Percentiles rank a stretch among this genome's conserved stretches.
Evolutionary conservation across 1,284 basidiomycete species (phyloP).

Genomic region (Farysia itapuensis): DNA sequence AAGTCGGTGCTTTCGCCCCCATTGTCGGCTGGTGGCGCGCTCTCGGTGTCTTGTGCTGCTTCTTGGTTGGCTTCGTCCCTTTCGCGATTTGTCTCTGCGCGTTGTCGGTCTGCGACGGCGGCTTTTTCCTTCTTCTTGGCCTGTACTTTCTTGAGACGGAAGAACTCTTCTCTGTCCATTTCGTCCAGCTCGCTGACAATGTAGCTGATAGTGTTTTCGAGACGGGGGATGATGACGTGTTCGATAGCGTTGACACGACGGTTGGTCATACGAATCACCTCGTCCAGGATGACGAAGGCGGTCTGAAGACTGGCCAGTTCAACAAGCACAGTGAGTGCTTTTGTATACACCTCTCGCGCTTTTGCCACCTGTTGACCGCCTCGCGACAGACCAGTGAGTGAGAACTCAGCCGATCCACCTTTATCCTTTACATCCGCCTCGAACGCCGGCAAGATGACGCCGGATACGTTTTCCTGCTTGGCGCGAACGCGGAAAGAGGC

Average conservation of each 20-base stretch:
- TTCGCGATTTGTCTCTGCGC: not conserved
- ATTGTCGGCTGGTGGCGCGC: conserved; percentile 1
- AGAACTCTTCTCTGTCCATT: conserved; percentile 59
- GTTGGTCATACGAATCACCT: conserved; percentile 97
- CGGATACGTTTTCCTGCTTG: conserved; percentile 97
- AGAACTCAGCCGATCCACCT: conserved; percentile 70
- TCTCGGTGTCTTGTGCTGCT: not conserved
- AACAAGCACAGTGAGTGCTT: conserved; percentile 93
- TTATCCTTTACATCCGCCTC: conserved; percentile 59
- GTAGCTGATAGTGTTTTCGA: conserved; percentile 86
- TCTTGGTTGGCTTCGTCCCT: not conserved
- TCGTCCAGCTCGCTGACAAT: conserved; percentile 58
- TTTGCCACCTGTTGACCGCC: conserved; percentile 95
- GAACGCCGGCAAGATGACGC: conserved; percentile 94
- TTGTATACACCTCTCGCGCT: conserved; percentile 91
- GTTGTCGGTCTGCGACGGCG: conserved; percentile 9
- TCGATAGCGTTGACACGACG: conserved; percentile 98
- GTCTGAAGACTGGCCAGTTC: conserved; percentile 91
- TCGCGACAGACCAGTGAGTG: conserved; percentile 92
- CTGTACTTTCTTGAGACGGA: conserved; percentile 58
- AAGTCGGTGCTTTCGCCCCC: conserved; percentile 37
- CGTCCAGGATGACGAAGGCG: conserved; percentile 97
- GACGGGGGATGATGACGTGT: conserved; percentile 89
- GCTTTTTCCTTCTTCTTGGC: conserved; percentile 55
- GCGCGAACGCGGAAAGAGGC: conserved; percentile 91